Evolutionary conservation across 176 grass and related monocot genomes (phyloP), one percentile per base, ranked within the genome.

Genomic region (Avena atlantica): DNA sequence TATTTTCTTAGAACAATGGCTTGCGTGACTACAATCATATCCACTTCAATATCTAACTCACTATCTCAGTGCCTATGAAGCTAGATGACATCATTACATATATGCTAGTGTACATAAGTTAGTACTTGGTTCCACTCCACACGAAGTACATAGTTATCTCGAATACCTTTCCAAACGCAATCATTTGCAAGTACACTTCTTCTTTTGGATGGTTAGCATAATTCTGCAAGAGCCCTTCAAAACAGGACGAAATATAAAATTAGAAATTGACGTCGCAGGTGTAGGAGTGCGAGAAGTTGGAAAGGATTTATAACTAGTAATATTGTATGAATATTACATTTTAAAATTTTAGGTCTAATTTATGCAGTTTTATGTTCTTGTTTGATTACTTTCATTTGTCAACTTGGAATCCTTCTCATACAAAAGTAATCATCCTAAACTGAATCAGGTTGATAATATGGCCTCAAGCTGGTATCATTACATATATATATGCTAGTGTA

Each of bases 141-240:
- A 31, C 16, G 14, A 45, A 21, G 79, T 68, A 86, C 7, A 78
- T 68, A 21, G 17, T 50, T 44, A 60, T 60, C 10, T 53, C 9
- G 36, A 81, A 17, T 76, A 36, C 17, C 25, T 86, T 89, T 76
- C 37, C 36, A 68, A 25, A 34, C 40, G 37, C 50, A 76, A 89
- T 51, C 70, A 80, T 89, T 85, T 81, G 48, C 58, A 57, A 1
- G 51, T 66, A 23, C 83, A 56, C 70, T 71, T 57, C 8, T 67
- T 53, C 29, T 74, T 75, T 66, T 66, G 9, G 23, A 65, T 74
- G 45, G 21, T 66, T 63, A 17, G 59, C 52, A 49, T 15, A 80
- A 56, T 80, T 51, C 27, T 52, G 10, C 11, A 52, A 82, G 12
- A 56, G 17, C 11, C 25, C 23, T 59, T 8, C 27, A 48, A 68